Base-by-base conservation (phyloP, 257 asterid species). In the Perilla frutescens region DNA sequence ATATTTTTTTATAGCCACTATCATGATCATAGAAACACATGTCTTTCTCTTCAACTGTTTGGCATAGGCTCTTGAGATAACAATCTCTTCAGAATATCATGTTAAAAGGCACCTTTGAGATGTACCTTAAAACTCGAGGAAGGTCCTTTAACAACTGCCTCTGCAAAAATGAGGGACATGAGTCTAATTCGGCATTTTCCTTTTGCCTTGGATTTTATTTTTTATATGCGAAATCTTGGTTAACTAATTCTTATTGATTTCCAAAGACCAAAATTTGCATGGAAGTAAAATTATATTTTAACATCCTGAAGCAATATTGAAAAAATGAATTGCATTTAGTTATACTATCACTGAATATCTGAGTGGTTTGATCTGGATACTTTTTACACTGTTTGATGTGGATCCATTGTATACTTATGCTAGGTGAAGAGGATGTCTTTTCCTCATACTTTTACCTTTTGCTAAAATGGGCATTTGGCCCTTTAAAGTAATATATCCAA, bases 131-230 rank as follows among this genome's bases (percentile, higher is more conserved):
- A 72, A n/a, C 32, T 66, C 43, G 64, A 48, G 57, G 36, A 62
- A 76, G 45, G 54, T 66, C 20, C 72, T 66, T 56, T 49, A 41
- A 41, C 54, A 39, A 15, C 26, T 53, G 70, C 58, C 8, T 48
- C 4, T 36, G 41, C 54, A 45, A 15, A 26, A 34, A 75, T 47
- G 68, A 41, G 58, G 71, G 15, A 3, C 48, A 68, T 59, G 29
- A 60, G 56, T 29, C 60, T 54, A 11, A 15, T 54, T 54, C 3
- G 40, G 56, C 60, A 10, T 1, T 36, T 62, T 32, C 13, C 32
- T 39, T 43, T 32, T 39, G 39, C 65, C 36, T 68, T 57, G 34
- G 49, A 8, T 51, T 53, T 67, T 13, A 55, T 11, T 1, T 36
- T 31, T 40, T 29, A 44, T 59, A 12, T 51, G 45, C 62, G 10